Percentiles rank a stretch among this genome's conserved stretches.
Evolutionary conservation across 202 grass and related monocot genomes (phyloP).

Genomic region (Setaria italica): DNA sequence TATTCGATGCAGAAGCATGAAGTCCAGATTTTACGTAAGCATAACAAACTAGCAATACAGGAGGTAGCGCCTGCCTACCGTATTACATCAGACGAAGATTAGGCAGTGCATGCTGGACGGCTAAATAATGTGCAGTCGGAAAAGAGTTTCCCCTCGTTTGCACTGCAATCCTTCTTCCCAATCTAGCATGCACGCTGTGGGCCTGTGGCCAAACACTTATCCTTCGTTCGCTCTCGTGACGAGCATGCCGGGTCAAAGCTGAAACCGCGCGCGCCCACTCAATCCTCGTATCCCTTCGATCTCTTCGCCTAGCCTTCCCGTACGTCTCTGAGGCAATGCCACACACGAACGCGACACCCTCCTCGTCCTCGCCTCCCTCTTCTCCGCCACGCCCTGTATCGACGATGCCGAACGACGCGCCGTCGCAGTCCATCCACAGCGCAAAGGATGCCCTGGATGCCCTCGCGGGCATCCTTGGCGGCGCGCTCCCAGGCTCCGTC

Average conservation of each 20-base stretch:
- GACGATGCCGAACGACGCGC: conserved; percentile 31
- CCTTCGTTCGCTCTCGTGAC: conserved; percentile 28
- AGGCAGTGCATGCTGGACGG: no score
- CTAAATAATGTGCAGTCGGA: no score
- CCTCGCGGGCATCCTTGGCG: conserved; percentile 58
- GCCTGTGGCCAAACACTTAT: no score
- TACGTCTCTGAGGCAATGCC: conserved; percentile 12
- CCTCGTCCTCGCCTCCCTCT: neutral
- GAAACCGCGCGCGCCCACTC: conserved; percentile 24
- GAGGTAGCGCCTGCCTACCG: no score
- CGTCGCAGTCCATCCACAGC: conserved; percentile 50
- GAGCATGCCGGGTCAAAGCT: conserved; percentile 28
- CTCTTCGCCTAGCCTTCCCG: neutral
- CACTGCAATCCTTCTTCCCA: no score
- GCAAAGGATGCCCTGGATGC: conserved; percentile 60
- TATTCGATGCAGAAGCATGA: no score
- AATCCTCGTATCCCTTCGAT: neutral
- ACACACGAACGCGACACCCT: neutral
- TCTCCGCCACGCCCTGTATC: neutral
- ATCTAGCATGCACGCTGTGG: no score
- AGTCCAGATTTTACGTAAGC: no score
- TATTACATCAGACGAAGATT: no score
- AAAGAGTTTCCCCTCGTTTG: no score
- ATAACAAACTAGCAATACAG: no score
- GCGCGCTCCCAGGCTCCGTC: conserved; percentile 44